Base-by-base conservation (phyloP, 2,329 filamentous ascomycete genomes). In the Calonectria hongkongensis region DNA sequence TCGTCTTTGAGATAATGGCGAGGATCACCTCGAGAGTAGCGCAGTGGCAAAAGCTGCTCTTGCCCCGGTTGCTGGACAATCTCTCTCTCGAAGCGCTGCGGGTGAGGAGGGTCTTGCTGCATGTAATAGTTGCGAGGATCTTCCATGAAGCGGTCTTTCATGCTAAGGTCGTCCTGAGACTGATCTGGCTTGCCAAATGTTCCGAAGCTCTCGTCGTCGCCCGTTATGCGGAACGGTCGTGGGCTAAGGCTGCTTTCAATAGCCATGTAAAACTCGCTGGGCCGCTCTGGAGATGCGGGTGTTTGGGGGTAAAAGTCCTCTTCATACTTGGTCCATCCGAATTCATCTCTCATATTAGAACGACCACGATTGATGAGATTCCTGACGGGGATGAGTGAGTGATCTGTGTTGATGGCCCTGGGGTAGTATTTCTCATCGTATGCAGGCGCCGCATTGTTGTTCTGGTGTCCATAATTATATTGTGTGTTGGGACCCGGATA, bases 221-320 rank as follows among this genome's bases (percentile, higher is more conserved):
- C 54, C 12, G 54, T 60, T 8, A 60, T 60, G 54, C 54, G 54
- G 54, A 60, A 41, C 4, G 21, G 15, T 36, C 25, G 39, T n/a
- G 54, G 54, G 54, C 54, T 60, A 21, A 60, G 39, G 54, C 54
- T 41, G 54, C 54, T 41, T n/a, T 60, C 54, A 13, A 60, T 60
- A 13, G 33, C 54, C 36, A n/a, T 25, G 54, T 27, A 60, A 6
- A 60, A 41, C 36, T 60, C n/a, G 54, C 54, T 60, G 12, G 54
- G 39, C 7, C 54, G 33, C 33, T 60, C 54, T 16, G 54, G 54
- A 36, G 54, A 60, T 36, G 2, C 15, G 21, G 54, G 54, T 3
- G 54, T 41, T 25, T 60, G 54, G 2, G 54, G 54, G 54, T 60
- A 60, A 13, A 60, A 60, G 36, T 60, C 54, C n/a, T 60, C 54